Conservation (phyloP, 2,329 filamentous ascomycete genomes). For the Microdochium trichocladiopsis region DNA sequence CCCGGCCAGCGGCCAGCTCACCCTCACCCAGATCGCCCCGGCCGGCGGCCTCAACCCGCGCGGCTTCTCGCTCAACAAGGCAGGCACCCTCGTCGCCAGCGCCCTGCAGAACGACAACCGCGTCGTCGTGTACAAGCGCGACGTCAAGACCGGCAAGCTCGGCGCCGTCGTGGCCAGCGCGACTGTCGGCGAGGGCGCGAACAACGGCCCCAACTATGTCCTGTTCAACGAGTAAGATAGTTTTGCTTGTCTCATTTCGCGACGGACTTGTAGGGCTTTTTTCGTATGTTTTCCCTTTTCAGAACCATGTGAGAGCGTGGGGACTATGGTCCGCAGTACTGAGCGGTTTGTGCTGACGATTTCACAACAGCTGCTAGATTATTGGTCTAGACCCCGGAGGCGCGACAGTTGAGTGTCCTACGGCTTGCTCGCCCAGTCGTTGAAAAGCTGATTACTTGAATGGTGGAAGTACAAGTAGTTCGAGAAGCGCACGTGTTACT, state of each 20-base stretch:
- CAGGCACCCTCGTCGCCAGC: slow-evolving; percentile 57
- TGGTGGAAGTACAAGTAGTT: too few species aligned
- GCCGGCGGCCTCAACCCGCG: slow-evolving; percentile 60
- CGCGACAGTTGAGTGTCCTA: too few species aligned
- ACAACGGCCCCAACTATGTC: slow-evolving; percentile 1
- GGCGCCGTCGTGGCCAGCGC: slow-evolving; percentile 34
- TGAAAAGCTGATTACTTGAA: neutral
- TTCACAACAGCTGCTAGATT: too few species aligned
- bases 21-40: slow-evolving; percentile 49
- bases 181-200: slow-evolving; percentile 18
- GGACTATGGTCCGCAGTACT: too few species aligned
- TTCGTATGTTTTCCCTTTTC: too few species aligned
- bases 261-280: neutral
- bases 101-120: slow-evolving; percentile 52
- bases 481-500: neutral
- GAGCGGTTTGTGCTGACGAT: too few species aligned
- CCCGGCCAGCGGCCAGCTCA: slow-evolving; percentile 41
- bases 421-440: neutral
- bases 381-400: too few species aligned
- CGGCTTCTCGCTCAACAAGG: slow-evolving; percentile 60
- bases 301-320: too few species aligned
- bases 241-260: neutral
- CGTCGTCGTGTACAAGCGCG: slow-evolving; percentile 54
- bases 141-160: slow-evolving; percentile 52
- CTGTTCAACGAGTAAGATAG: neutral